Percentiles rank a stretch among this genome's conserved stretches.
phyloP scores from a whole-genome alignment of 345 rosid species.

The Salix purpurea region DNA sequence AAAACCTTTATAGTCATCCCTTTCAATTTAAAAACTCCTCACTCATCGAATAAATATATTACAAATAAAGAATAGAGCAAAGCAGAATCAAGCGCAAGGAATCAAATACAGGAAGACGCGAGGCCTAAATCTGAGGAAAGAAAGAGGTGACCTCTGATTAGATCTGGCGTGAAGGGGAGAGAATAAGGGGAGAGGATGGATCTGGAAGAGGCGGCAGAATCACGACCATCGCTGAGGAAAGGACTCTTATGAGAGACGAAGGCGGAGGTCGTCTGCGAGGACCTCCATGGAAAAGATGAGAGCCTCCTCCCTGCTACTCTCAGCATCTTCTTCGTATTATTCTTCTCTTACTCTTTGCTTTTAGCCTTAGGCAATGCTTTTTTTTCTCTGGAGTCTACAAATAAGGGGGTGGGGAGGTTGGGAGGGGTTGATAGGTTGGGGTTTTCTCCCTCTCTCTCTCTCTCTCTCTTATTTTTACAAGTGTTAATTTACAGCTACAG shows the following conservation, averaged over 20 bases:
- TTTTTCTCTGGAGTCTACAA: background rate
- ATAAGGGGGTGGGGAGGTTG: background rate
- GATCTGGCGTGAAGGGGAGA: conserved; percentile 28
- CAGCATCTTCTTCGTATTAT: conserved; percentile 48
- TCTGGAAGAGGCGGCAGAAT: conserved; percentile 27
- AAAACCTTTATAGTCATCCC: background rate
- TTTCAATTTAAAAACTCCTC: background rate
- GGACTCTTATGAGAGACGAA: conserved; percentile 30
- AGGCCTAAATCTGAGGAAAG: background rate
- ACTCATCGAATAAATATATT: background rate
- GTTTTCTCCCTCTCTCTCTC: background rate
- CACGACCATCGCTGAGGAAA: conserved; percentile 14
- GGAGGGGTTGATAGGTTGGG: background rate
- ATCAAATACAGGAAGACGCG: background rate
- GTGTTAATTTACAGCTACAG: background rate
- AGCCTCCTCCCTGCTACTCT: conserved; percentile 73
- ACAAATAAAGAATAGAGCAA: background rate
- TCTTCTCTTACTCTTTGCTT: background rate
- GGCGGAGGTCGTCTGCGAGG: conserved; percentile 35
- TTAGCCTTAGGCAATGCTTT: background rate
- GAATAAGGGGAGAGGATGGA: conserved; percentile 28
- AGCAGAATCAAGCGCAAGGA: background rate
- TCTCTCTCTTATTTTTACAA: background rate
- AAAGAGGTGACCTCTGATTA: conserved; percentile 48
- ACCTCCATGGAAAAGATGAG: conserved; percentile 45